Evolutionary conservation across 148 eudicot genomes (phyloP).

Genomic region (Dysphania ambrosioides): DNA sequence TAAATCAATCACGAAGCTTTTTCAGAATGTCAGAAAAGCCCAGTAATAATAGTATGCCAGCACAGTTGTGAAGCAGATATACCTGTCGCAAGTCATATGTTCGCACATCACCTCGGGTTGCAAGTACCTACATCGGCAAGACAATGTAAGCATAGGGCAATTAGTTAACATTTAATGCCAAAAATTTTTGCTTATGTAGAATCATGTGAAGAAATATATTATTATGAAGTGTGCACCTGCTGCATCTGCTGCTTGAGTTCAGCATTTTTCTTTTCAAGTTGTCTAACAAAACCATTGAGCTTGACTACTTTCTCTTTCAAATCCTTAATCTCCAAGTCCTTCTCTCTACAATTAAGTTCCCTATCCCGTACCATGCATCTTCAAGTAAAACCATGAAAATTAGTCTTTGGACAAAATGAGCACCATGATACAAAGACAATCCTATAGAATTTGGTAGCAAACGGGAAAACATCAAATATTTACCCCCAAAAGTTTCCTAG

Average conservation of each 20-base stretch:
- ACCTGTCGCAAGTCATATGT: conserved; percentile 80
- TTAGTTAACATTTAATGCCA: no score
- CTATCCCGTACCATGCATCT: conserved; percentile 79
- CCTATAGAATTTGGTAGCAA: background rate
- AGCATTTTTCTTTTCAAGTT: conserved; percentile 67
- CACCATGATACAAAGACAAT: background rate
- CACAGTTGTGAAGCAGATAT: conserved; percentile 11
- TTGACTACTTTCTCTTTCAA: conserved; percentile 77
- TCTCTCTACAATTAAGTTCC: conserved; percentile 81
- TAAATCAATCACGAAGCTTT: conserved; percentile 19
- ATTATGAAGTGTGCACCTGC: conserved; percentile 39
- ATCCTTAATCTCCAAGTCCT: conserved; percentile 71
- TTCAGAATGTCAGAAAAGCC: no score
- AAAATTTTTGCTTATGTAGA: background rate
- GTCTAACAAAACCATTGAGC: conserved; percentile 47
- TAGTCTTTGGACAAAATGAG: conserved; percentile 1
- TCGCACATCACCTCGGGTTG: conserved; percentile 31
- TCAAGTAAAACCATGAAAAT: conserved; percentile 7
- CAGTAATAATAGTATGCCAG: background rate
- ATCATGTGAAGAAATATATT: background rate
- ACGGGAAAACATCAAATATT: background rate
- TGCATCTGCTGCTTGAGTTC: conserved; percentile 59
- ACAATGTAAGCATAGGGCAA: background rate
- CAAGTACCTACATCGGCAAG: conserved; percentile 12
- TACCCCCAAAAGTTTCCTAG: background rate